Base-by-base conservation (phyloP, 2,329 filamentous ascomycete species). In the Pestalotiopsis sp. region DNA sequence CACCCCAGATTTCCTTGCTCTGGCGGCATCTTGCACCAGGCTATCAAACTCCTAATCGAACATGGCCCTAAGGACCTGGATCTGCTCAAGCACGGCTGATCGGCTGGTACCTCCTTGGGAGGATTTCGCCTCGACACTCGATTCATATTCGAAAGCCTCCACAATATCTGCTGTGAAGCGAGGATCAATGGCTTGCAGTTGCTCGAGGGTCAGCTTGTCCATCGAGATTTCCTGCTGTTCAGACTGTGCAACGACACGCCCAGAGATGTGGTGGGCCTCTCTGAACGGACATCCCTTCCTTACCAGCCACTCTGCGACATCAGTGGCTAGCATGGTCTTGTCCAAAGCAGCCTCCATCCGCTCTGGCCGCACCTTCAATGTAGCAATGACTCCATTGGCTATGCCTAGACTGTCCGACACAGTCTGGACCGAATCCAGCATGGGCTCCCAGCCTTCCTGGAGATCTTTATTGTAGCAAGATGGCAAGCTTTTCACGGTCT, bases 381-480 rank as follows among this genome's bases (percentile, higher is more conserved):
- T 94, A 17, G 88, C 87, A 12, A 94, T 83, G 1, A 93, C 90
- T 59, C 92, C 91, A 7, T 90, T 92, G 20, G 91, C 91, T 68
- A 95, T 95, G 75, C 90, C 89, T 59, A 94, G 85, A 75, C 90
- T 92, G 80, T 94, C 91, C 68, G 86, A 87, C 68, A 93, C 84
- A 61, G 91, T 93, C 83, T 92, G 91, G 79, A 93, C 87, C 75
- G 91, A 89, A 80, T 94, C 92, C 68, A 94, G 86, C 79, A 95
- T 86, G 9, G 92, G 91, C 81, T 93, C 90, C 70, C 93, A 90
- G 56, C 88, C 89, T 79, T 95, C 92, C 78, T 95, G 92, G 58
- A 93, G 78, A 78, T 94, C 91, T 79, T 94, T 93, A 83, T 93
- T 93, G 82, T 94, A 94, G 27, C 90, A 92, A 40, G 86, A 88